These are phyloP conservation scores for Calonectria fujianensis DNA, from an alignment of 2,329 filamentous ascomycete species.

Conservation along the genomic window DNA sequence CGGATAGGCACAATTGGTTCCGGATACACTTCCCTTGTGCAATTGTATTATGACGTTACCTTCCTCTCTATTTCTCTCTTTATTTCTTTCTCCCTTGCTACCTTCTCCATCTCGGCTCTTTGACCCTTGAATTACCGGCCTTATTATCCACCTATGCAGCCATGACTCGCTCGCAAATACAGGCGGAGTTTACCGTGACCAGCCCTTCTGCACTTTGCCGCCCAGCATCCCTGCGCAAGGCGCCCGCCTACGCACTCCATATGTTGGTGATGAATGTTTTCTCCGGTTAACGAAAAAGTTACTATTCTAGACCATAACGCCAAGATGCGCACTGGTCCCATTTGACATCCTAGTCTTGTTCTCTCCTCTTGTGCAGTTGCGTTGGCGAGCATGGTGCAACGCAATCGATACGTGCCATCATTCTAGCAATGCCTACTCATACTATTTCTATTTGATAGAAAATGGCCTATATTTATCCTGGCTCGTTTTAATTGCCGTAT, in stretches of 20 bases:
- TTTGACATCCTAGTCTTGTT: not conserved
- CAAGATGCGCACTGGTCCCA: not conserved
- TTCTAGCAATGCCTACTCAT: not conserved
- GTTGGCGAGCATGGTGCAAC: not conserved
- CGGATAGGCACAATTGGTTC: not conserved
- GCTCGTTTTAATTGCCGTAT: not conserved
- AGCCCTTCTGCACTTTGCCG: slow-evolving; percentile 21
- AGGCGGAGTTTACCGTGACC: slow-evolving; percentile 1
- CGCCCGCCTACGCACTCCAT: not conserved
- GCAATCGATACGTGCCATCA: not conserved
- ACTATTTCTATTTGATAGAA: not conserved
- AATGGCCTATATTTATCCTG: not conserved
- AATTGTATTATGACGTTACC: not conserved
- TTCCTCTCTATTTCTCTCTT: not conserved
- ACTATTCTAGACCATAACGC: not conserved
- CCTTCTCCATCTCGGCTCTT: slow-evolving; percentile 17
- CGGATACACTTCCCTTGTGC: not conserved
- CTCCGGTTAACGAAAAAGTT: not conserved
- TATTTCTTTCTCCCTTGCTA: slow-evolving; percentile 8
- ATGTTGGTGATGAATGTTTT: slow-evolving; percentile 9
- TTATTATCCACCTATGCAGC: slow-evolving; percentile 18
- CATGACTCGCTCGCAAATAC: slow-evolving; percentile 31
- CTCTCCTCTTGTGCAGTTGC: not conserved
- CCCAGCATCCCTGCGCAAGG: slow-evolving; percentile 20
- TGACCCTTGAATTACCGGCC: slow-evolving; percentile 15